Evolutionary conservation across 2,329 filamentous ascomycete species (phyloP).

Genomic region (Coniochaeta hoffmannii): DNA sequence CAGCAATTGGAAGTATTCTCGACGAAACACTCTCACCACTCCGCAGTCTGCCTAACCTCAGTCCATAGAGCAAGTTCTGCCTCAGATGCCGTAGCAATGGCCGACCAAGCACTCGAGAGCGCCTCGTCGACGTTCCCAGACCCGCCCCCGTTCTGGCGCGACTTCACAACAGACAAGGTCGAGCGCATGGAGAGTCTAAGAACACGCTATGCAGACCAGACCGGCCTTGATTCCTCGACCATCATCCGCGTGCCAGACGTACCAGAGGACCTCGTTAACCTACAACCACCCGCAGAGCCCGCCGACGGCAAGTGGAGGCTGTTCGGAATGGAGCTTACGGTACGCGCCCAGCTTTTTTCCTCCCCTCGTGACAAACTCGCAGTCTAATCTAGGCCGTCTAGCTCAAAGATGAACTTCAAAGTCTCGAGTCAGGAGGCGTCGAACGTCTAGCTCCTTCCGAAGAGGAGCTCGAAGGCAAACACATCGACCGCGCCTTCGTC

Average conservation of each 20-base stretch:
- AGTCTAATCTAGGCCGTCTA: slow-evolving; percentile 17
- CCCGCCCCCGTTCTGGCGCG: slow-evolving; percentile 83
- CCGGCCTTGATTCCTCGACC: slow-evolving; percentile 18
- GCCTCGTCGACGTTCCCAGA: slow-evolving; percentile 65
- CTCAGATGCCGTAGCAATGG: slow-evolving; percentile 37
- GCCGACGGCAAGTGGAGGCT: slow-evolving; percentile 61
- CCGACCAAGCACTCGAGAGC: slow-evolving; percentile 40
- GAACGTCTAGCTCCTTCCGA: slow-evolving; percentile 48
- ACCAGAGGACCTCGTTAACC: slow-evolving; percentile 63
- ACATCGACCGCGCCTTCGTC: slow-evolving; percentile 57
- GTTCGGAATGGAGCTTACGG: slow-evolving; percentile 62
- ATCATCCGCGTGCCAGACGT: slow-evolving; percentile 37
- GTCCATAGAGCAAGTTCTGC: no score
- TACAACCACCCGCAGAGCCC: slow-evolving; percentile 77
- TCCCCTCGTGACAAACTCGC: neutral
- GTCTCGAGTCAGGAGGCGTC: slow-evolving; percentile 64
- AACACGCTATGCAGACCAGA: slow-evolving; percentile 26
- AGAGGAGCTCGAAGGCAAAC: slow-evolving; percentile 41
- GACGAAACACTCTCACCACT: no score
- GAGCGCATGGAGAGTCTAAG: slow-evolving; percentile 42
- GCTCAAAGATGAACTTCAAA: slow-evolving; percentile 55
- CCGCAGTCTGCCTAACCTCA: no score
- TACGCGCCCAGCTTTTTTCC: slow-evolving; percentile 16
- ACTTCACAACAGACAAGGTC: slow-evolving; percentile 74
- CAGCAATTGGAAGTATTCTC: no score